phyloP scores from a whole-genome alignment of 2,329 filamentous ascomycete species.

The Talaromyces sp. region DNA sequence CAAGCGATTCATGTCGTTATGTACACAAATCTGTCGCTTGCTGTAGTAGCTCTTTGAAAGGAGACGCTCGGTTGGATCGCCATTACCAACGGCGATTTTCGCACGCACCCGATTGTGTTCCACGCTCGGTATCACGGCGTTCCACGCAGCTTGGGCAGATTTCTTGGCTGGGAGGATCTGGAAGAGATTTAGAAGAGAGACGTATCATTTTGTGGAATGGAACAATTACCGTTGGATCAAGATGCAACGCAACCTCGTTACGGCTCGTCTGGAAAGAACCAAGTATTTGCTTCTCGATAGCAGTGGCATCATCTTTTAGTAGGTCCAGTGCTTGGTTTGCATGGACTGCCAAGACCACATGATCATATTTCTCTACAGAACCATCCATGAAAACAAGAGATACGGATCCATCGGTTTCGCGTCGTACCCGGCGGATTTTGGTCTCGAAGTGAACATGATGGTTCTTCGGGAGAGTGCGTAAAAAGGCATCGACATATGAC shows the following conservation, averaged over 20 bases:
- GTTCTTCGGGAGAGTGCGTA: not conserved
- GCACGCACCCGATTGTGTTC: not conserved
- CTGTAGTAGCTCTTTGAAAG: not conserved
- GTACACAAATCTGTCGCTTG: not conserved
- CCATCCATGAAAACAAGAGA: conserved; percentile 4
- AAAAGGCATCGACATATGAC: conserved; percentile 12
- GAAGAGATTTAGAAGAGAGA: not conserved
- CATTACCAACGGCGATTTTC: not conserved
- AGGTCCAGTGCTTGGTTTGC: conserved; percentile 6
- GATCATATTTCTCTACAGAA: not conserved
- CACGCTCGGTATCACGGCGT: not conserved
- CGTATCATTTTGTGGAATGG: not conserved
- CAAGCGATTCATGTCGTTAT: conserved; percentile 12
- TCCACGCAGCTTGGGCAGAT: conserved; percentile 8
- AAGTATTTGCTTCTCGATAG: not conserved
- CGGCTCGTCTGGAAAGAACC: conserved; percentile 4
- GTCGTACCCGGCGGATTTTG: not conserved
- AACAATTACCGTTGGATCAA: not conserved
- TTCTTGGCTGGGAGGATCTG: not conserved
- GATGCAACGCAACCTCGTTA: conserved; percentile 9
- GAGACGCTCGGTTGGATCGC: not conserved
- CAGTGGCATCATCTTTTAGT: not conserved
- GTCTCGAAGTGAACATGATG: conserved; percentile 8
- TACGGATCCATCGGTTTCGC: not conserved
- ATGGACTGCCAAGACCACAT: conserved; percentile 13